These are phyloP conservation scores for Yamadazyma blattariae DNA, from an alignment of 1,139 yeast genomes.

Conservation along the genomic window DNA sequence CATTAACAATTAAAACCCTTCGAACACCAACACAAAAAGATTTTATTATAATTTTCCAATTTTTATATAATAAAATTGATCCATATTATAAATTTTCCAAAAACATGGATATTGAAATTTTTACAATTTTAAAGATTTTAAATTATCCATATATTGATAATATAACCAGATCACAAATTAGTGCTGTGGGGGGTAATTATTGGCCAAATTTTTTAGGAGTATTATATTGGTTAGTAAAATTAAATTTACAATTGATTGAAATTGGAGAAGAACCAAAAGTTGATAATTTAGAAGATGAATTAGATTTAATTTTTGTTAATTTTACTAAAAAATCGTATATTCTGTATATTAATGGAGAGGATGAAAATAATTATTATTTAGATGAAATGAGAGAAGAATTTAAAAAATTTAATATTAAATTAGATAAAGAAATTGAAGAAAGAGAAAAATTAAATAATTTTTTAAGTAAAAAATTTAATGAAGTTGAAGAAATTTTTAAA, in stretches of 20 bases:
- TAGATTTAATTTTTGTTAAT: constrained; percentile 61
- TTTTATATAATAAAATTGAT: constrained; percentile 72
- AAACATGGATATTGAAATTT: constrained; percentile 75
- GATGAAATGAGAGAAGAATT: constrained; percentile 58
- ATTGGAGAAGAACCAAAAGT: constrained; percentile 26
- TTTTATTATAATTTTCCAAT: constrained; percentile 74
- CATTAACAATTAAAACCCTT: constrained; percentile 63
- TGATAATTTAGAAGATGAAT: constrained; percentile 37
- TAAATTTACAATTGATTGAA: constrained; percentile 47
- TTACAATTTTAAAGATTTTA: constrained; percentile 58
- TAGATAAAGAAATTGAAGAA: constrained; percentile 34
- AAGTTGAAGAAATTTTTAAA: constrained; percentile 21
- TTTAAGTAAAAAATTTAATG: constrained; percentile 28
- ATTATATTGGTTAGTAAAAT: constrained; percentile 73
- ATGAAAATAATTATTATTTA: constrained; percentile 50
- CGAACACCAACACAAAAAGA: constrained; percentile 86
- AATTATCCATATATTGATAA: constrained; percentile 81
- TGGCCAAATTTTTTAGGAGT: constrained; percentile 87
- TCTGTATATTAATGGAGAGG: constrained; percentile 61
- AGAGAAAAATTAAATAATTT: constrained; percentile 43
- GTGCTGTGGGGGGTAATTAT: constrained; percentile 89
- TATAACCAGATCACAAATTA: constrained; percentile 77
- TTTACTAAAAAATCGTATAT: constrained; percentile 68
- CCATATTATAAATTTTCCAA: constrained; percentile 73
- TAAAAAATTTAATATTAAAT: constrained; percentile 32